Percentiles rank a stretch among this genome's conserved stretches.
phyloP scores from a whole-genome alignment of 2,329 filamentous ascomycete genomes.

The Cadophora malorum region DNA sequence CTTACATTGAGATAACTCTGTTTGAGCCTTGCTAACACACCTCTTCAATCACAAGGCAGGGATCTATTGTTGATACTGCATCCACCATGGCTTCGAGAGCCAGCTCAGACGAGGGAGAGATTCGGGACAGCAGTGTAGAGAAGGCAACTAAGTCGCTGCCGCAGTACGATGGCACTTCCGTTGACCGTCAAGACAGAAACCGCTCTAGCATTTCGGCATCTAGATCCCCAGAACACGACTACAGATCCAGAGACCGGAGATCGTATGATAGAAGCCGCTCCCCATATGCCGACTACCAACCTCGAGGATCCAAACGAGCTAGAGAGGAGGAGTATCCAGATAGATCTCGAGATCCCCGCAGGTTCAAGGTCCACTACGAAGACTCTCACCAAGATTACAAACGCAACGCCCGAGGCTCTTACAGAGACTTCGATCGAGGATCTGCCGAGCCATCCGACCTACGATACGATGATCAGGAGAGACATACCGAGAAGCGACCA shows the following conservation, averaged over 20 bases:
- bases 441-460: slow-evolving; percentile 42
- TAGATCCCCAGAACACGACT: slow-evolving; percentile 50
- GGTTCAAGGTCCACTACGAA: slow-evolving; percentile 68
- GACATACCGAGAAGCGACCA: slow-evolving; percentile 58
- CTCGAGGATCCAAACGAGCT: slow-evolving; percentile 68
- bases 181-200: slow-evolving; percentile 93
- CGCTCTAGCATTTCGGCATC: slow-evolving; percentile 50
- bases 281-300: slow-evolving; percentile 51
- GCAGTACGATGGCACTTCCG: slow-evolving; percentile 76
- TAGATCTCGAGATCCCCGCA: slow-evolving; percentile 59
- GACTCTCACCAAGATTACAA: slow-evolving; percentile 54
- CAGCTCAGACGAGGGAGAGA: slow-evolving; percentile 88
- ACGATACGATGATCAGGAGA: slow-evolving; percentile 58
- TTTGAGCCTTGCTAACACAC: slow-evolving; percentile 48
- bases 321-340: slow-evolving; percentile 66
- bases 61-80: slow-evolving; percentile 43
- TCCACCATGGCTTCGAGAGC: slow-evolving; percentile 56
- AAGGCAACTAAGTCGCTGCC: slow-evolving; percentile 92
- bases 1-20: slow-evolving; percentile 45
- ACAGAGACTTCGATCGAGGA: slow-evolving; percentile 62
- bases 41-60: slow-evolving; percentile 44
- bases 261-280: slow-evolving; percentile 60
- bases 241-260: slow-evolving; percentile 51
- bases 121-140: slow-evolving; percentile 75
- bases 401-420: slow-evolving; percentile 55